phyloP scores from a whole-genome alignment of 192 early-diverging fungal genomes.

The Coemansia sp. region DNA sequence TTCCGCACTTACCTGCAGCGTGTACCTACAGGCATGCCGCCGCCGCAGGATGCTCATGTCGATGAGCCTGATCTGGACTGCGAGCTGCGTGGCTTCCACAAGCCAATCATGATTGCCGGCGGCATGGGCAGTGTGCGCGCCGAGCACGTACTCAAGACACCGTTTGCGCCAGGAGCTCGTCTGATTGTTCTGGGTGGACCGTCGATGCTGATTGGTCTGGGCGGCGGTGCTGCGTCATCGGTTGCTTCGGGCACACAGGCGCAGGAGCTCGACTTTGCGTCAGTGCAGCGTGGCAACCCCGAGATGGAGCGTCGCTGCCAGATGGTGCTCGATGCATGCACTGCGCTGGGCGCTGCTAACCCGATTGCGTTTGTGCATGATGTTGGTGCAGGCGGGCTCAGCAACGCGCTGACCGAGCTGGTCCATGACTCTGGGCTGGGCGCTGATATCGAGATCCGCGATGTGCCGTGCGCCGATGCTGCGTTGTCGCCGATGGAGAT shows the following conservation, averaged over 20 bases:
- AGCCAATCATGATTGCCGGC: constrained; percentile 99
- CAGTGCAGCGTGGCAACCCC: constrained; percentile 98
- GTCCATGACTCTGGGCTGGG: constrained; percentile 94
- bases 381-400: constrained; percentile 98
- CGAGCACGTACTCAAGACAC: constrained; percentile 84
- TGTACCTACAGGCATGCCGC: constrained; percentile 28
- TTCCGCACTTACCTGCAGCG: constrained; percentile 87
- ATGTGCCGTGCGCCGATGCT: constrained; percentile 87
- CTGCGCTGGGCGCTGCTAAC: constrained; percentile 69
- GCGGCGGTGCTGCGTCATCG: constrained; percentile 97
- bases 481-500: constrained; percentile 99
- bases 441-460: constrained; percentile 85
- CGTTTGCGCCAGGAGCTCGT: constrained; percentile 75
- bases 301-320: constrained; percentile 99
- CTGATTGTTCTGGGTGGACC: constrained; percentile 95
- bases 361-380: constrained; percentile 96
- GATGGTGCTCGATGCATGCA: constrained; percentile 96
- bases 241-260: constrained; percentile 85
- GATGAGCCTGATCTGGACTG: constrained; percentile 54
- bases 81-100: constrained; percentile 95
- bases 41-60: constrained; percentile 9
- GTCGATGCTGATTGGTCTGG: constrained; percentile 97
- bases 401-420: constrained; percentile 96
- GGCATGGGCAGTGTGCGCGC: constrained; percentile 92
- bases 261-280: constrained; percentile 92